These are phyloP conservation scores for Sequoiadendron giganteum DNA, from an alignment of 75 land plant species.

Conservation along the genomic window DNA sequence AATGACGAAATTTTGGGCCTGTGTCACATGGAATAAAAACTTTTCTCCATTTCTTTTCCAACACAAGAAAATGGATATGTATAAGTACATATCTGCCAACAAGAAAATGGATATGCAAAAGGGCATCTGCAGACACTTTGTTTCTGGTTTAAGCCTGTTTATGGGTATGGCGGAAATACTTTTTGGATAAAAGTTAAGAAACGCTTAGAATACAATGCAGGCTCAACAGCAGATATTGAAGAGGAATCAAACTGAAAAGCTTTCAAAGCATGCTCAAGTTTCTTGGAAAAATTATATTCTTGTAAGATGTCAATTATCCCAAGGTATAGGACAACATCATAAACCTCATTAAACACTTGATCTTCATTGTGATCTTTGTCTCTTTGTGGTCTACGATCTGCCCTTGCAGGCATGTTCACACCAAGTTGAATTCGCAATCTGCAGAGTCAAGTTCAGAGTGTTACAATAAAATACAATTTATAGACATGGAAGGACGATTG, in stretches of 20 bases:
- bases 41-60: not conserved
- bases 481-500: not conserved
- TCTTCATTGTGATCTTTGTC: slow-evolving; percentile 13
- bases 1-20: not conserved
- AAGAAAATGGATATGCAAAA: slow-evolving; percentile 8
- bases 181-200: slow-evolving; percentile 73
- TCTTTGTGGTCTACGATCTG: slow-evolving; percentile 56
- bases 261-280: slow-evolving; percentile 95
- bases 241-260: slow-evolving; percentile 91
- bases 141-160: slow-evolving; percentile 5
- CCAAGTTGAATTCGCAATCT: slow-evolving; percentile 97
- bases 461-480: not conserved
- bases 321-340: slow-evolving; percentile 92
- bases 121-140: not conserved
- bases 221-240: slow-evolving; percentile 95
- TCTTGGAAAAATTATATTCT: slow-evolving; percentile 87
- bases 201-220: slow-evolving; percentile 74
- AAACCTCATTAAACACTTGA: slow-evolving; percentile 48
- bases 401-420: slow-evolving; percentile 99
- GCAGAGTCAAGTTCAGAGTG: slow-evolving; percentile 4
- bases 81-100: not conserved
- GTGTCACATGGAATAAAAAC: not conserved
- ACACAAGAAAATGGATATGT: slow-evolving; percentile 9
- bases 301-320: slow-evolving; percentile 98
- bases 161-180: slow-evolving; percentile 67